phyloP scores from a whole-genome alignment of 768 basidiomycete species.

The Guyanaporus albipodus region DNA sequence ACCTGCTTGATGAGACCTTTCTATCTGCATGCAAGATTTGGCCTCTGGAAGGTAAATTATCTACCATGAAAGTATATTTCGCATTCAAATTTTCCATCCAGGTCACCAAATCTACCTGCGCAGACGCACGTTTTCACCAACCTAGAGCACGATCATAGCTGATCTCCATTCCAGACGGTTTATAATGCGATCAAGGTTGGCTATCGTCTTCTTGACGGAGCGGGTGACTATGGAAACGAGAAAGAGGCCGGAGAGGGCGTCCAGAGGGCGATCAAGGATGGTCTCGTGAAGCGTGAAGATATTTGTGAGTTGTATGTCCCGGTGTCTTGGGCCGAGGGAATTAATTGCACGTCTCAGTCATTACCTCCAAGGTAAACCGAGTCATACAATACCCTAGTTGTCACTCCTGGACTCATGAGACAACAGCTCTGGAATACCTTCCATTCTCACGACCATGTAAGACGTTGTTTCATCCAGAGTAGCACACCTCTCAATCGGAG shows the following conservation, averaged over 20 bases:
- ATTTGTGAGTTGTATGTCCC: slow-evolving; percentile 52
- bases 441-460: slow-evolving; percentile 73
- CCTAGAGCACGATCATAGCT: neutral
- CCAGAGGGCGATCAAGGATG: slow-evolving; percentile 70
- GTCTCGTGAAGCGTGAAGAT: slow-evolving; percentile 84
- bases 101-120: slow-evolving; percentile 58
- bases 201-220: slow-evolving; percentile 84
- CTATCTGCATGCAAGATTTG: slow-evolving; percentile 44
- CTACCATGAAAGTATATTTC: neutral
- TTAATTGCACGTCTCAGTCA: slow-evolving; percentile 42
- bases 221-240: slow-evolving; percentile 88
- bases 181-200: slow-evolving; percentile 84
- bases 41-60: slow-evolving; percentile 61
- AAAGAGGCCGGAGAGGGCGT: slow-evolving; percentile 80
- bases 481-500: neutral
- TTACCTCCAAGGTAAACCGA: slow-evolving; percentile 69
- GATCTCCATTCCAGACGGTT: slow-evolving; percentile 49
- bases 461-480: slow-evolving; percentile 11
- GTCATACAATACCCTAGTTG: neutral
- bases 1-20: slow-evolving; percentile 1
- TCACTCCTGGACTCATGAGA: slow-evolving; percentile 7
- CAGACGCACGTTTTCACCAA: slow-evolving; percentile 42
- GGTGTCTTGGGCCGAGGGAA: neutral
- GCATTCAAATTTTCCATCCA: slow-evolving; percentile 22
- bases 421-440: slow-evolving; percentile 82